phyloP scores from a whole-genome alignment of 2,329 filamentous ascomycete genomes.

The Trichophyton equinum region DNA sequence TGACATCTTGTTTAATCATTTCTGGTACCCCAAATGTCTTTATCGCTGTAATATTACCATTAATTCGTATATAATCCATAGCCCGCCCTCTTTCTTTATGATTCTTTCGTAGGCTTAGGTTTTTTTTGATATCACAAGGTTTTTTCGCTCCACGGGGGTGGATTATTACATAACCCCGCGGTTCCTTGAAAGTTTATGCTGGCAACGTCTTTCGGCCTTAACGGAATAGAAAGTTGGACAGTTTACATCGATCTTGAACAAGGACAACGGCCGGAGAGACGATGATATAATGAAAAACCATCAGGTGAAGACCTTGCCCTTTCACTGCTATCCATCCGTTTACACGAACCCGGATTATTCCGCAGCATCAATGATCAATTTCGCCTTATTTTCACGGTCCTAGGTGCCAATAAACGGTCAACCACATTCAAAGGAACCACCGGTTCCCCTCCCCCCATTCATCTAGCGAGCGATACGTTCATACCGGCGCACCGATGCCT shows the following conservation, averaged over 20 bases:
- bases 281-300: background rate
- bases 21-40: background rate
- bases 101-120: background rate
- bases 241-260: background rate
- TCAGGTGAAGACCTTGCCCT: background rate
- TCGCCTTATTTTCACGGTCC: background rate
- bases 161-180: background rate
- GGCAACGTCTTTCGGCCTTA: background rate
- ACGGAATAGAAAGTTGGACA: background rate
- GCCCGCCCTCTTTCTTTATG: background rate
- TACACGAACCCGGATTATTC: background rate
- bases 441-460: background rate
- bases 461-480: background rate
- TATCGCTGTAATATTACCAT: background rate
- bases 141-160: background rate
- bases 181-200: background rate
- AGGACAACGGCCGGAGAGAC: background rate
- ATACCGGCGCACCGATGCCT: conserved; percentile 24
- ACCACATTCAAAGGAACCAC: conserved; percentile 30
- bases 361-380: background rate
- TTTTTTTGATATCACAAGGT: background rate
- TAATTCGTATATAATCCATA: background rate
- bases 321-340: background rate
- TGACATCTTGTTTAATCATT: background rate
- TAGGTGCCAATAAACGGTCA: conserved; percentile 40